Conservation (phyloP, 2,329 filamentous ascomycete genomes). For the Cercospora citrullina region DNA sequence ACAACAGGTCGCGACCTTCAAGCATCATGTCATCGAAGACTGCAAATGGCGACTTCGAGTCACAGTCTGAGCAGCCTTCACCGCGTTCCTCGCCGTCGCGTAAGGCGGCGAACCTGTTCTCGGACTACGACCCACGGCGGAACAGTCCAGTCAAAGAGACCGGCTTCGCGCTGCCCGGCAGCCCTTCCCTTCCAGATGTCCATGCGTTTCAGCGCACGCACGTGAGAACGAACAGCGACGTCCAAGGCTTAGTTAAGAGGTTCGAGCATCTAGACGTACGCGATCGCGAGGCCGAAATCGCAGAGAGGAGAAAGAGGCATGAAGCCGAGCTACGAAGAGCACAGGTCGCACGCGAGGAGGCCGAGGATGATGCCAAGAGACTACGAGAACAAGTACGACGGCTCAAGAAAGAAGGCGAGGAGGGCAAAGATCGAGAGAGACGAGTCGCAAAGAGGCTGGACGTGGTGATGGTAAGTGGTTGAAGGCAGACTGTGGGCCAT, state of each 20-base stretch:
- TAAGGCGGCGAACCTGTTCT: conserved; percentile 34
- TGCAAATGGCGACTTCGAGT: conserved; percentile 6
- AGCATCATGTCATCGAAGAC: conserved; percentile 35
- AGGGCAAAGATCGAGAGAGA: conserved; percentile 65
- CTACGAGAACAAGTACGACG: conserved; percentile 61
- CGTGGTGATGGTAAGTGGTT: conserved; percentile 63
- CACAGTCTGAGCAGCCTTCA: conserved; percentile 25
- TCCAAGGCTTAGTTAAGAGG: conserved; percentile 64
- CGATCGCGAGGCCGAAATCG: conserved; percentile 45
- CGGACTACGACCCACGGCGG: conserved; percentile 33
- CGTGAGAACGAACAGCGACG: conserved; percentile 58
- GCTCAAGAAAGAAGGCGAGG: conserved; percentile 61
- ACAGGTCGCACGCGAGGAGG: conserved; percentile 59
- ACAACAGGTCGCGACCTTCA: conserved; percentile 45
- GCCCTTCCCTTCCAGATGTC: conserved; percentile 39
- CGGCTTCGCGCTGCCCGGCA: conserved; percentile 25
- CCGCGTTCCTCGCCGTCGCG: conserved; percentile 39
- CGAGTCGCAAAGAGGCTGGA: conserved; percentile 67
- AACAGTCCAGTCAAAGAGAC: conserved; percentile 23
- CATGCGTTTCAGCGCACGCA: conserved; percentile 35
- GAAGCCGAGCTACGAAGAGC: conserved; percentile 48
- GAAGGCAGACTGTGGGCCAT: conserved; percentile 18
- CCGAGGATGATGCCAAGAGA: conserved; percentile 66
- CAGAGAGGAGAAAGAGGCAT: conserved; percentile 46
- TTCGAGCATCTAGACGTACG: conserved; percentile 67